phyloP scores from a whole-genome alignment of 345 rosid species.

The Noccaea caerulescens region DNA sequence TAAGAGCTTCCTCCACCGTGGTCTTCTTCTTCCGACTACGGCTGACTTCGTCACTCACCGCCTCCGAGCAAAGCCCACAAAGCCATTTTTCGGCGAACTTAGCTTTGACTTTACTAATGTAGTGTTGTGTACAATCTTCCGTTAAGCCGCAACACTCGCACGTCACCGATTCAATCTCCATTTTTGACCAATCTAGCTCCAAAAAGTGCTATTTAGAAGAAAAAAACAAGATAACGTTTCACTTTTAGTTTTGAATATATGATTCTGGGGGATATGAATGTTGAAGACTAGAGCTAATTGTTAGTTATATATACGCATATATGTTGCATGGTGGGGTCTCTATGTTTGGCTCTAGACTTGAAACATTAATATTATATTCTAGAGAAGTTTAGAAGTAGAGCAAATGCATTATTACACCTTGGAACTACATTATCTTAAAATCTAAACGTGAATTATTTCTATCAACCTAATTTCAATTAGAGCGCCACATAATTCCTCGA shows the following conservation, averaged over 20 bases:
- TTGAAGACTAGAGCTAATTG: constrained; percentile 17
- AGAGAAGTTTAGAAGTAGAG: constrained; percentile 31
- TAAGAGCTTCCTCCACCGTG: constrained; percentile 79
- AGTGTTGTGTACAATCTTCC: constrained; percentile 90
- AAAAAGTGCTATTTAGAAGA: not conserved
- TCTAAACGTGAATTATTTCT: not conserved
- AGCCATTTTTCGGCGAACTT: constrained; percentile 92
- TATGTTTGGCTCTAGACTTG: constrained; percentile 35
- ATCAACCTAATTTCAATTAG: constrained; percentile 1
- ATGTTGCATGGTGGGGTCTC: constrained; percentile 39
- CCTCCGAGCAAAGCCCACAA: constrained; percentile 95
- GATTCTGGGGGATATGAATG: constrained; percentile 20
- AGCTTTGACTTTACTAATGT: constrained; percentile 70
- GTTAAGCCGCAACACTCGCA: constrained; percentile 91
- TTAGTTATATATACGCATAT: constrained; percentile 32
- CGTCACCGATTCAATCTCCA: constrained; percentile 86
- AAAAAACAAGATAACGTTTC: not conserved
- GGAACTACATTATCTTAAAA: constrained; percentile 8
- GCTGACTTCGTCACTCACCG: constrained; percentile 74
- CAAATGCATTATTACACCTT: constrained; percentile 32
- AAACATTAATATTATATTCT: constrained; percentile 29
- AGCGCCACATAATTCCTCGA: constrained; percentile 15
- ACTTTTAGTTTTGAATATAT: not conserved
- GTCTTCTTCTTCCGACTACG: constrained; percentile 48
- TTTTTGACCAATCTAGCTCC: constrained; percentile 32